phyloP scores from a whole-genome alignment of 2,329 filamentous ascomycete species.

The Fusarium mexicanum region DNA sequence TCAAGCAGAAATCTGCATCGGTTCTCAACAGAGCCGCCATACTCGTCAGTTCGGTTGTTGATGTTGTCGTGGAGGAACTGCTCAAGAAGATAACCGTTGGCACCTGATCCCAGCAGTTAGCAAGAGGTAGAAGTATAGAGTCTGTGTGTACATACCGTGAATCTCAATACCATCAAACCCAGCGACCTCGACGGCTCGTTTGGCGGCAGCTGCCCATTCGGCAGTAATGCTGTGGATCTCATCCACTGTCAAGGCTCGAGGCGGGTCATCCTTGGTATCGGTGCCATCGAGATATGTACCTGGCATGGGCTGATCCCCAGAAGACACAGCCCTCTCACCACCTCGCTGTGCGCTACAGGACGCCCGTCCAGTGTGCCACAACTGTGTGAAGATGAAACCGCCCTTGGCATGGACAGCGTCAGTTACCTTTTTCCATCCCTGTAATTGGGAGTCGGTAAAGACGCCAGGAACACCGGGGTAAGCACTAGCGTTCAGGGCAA shows the following conservation, averaged over 20 bases:
- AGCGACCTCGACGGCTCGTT: slow-evolving; percentile 53
- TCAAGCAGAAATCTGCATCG: slow-evolving; percentile 34
- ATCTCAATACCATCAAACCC: slow-evolving; percentile 4
- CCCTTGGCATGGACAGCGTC: slow-evolving; percentile 44
- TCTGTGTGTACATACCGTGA: neutral
- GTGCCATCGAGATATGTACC: slow-evolving; percentile 57
- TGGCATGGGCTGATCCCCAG: slow-evolving; percentile 50
- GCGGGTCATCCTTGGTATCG: slow-evolving; percentile 50
- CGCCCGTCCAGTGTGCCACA: slow-evolving; percentile 69
- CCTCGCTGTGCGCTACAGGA: slow-evolving; percentile 48
- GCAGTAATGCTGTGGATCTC: slow-evolving; percentile 72
- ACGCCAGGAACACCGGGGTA: slow-evolving; percentile 46
- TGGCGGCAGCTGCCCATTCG: slow-evolving; percentile 64
- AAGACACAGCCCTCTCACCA: slow-evolving; percentile 34
- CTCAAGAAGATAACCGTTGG: neutral
- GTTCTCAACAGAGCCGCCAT: slow-evolving; percentile 34
- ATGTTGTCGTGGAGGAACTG: slow-evolving; percentile 19
- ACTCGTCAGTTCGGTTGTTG: slow-evolving; percentile 32
- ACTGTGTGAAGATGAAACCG: slow-evolving; percentile 65
- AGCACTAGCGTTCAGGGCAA: slow-evolving; percentile 43
- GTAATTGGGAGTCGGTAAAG: slow-evolving; percentile 44
- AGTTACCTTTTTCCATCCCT: slow-evolving; percentile 43
- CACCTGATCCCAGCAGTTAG: neutral
- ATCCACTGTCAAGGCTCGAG: slow-evolving; percentile 69
- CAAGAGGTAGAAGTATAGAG: too few species aligned